Percentiles rank a stretch among this genome's conserved stretches.
Conservation (phyloP, 306 rosid species). For the Herpetospermum pedunculosum region DNA sequence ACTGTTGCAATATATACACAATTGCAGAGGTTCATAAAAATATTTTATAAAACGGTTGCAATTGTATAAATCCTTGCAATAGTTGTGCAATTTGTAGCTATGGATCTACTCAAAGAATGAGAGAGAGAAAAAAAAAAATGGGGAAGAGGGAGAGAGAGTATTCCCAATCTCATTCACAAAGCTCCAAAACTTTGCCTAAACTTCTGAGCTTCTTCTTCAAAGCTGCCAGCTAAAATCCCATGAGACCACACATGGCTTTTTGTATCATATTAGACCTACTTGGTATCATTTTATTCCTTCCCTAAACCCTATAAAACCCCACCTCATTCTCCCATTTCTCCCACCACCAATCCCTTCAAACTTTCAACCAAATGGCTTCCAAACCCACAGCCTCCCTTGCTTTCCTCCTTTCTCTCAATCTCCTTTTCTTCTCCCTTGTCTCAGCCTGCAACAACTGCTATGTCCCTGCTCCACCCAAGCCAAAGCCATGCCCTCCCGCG, state of each 20-base stretch:
- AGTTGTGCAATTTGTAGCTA: not conserved
- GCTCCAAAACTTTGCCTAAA: slow-evolving; percentile 20
- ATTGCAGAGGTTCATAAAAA: no score
- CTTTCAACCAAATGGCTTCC: not conserved
- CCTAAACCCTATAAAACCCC: not conserved
- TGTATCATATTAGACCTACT: not conserved
- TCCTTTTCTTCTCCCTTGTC: not conserved
- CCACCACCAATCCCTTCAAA: not conserved
- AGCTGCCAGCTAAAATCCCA: slow-evolving; percentile 39
- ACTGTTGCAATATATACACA: no score
- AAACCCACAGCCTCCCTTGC: not conserved
- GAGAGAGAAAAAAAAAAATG: not conserved
- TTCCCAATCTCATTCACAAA: slow-evolving; percentile 1
- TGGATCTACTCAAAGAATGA: not conserved
- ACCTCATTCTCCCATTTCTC: not conserved
- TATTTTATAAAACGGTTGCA: no score
- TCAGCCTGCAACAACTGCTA: not conserved
- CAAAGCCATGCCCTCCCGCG: not conserved
- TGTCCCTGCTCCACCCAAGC: not conserved
- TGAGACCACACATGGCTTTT: slow-evolving; percentile 21
- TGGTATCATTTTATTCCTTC: not conserved
- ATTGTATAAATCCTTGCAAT: no score
- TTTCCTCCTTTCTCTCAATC: not conserved
- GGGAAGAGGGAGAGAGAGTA: not conserved
- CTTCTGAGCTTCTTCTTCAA: not conserved